Base-by-base conservation (phyloP, 768 basidiomycete species). In the Collybia sordida region DNA sequence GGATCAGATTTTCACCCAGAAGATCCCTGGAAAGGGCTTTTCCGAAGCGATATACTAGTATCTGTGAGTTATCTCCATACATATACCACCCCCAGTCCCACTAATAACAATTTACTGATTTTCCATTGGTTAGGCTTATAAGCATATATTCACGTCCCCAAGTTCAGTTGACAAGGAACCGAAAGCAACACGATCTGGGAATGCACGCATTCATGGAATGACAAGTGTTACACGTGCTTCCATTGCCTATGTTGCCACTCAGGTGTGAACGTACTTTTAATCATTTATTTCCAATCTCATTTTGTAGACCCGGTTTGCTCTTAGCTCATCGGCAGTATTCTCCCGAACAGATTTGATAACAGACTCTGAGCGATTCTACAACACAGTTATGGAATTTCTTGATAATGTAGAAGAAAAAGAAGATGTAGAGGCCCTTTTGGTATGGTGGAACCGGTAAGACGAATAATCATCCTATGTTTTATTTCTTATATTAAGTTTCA, bases 1-100 rank as follows among this genome's bases (percentile, higher is more conserved):
- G 49, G 54, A 12, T 51, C 54, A 25, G 25, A 24, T 1, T 67
- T 58, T 42, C 46, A 66, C 31, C 41, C 49, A 1, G 53, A 62
- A 12, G 54, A 67, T 37, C 64, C 62, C 0, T 66, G 62, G 66
- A 54, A 59, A 0, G 61, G 66, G 7, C 55, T 66, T 1, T 52
- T 65, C 19, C 22, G 51, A 22, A 60, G 62, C 34, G 3, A 28
- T 1, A 23, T 63, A 4, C 55, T 68, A 1, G 54, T 66, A 6
- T 54, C 38, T 36, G 62, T 64, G 42, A 34, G 55, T 46, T 6
- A n/a, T n/a, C n/a, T n/a, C n/a, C n/a, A n/a, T n/a, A n/a, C n/a
- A n/a, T n/a, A n/a, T n/a, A n/a, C n/a, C n/a, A n/a, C n/a, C n/a
- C n/a, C n/a, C n/a, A n/a, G n/a, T n/a, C n/a, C n/a, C n/a, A n/a